Percentiles rank a stretch among this genome's conserved stretches.
Conservation (phyloP, 2,329 filamentous ascomycete species). For the Fusarium lateritium region DNA sequence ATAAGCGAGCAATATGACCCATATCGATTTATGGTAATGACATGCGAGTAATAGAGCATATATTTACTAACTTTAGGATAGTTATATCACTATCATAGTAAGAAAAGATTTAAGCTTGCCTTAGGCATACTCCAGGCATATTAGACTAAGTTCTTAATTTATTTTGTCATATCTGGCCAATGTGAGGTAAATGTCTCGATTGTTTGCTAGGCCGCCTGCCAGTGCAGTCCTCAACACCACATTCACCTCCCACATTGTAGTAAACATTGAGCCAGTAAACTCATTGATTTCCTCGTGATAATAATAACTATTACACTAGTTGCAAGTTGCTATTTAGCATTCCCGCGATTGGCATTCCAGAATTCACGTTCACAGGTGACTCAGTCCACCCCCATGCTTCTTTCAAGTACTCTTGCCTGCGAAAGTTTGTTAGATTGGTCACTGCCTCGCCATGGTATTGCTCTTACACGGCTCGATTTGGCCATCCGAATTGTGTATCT, state of each 20-base stretch:
- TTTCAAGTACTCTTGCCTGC: conserved; percentile 44
- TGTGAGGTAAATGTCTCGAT: no score
- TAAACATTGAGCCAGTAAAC: not conserved
- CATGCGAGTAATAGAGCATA: no score
- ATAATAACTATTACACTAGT: conserved; percentile 2
- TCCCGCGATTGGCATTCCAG: conserved; percentile 42
- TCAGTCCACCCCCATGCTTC: conserved; percentile 47
- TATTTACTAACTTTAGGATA: no score
- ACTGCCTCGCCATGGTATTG: rapidly evolving
- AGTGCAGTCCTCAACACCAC: not conserved
- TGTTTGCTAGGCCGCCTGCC: not conserved
- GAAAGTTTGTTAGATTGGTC: not conserved
- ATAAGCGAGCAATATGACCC: not conserved
- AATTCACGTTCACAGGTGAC: conserved; percentile 30
- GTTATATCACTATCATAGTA: no score
- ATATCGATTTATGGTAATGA: not conserved
- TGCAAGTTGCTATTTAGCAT: conserved; percentile 44
- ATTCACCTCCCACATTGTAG: not conserved
- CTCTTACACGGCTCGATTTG: conserved; percentile 49
- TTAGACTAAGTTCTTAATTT: no score
- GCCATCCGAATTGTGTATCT: conserved; percentile 49
- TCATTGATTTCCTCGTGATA: not conserved
- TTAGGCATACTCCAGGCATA: no score
- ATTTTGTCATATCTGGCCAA: no score
- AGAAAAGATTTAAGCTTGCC: no score